Conservation (phyloP, 2,329 filamentous ascomycete species). For the Microcyclosporella mali region DNA sequence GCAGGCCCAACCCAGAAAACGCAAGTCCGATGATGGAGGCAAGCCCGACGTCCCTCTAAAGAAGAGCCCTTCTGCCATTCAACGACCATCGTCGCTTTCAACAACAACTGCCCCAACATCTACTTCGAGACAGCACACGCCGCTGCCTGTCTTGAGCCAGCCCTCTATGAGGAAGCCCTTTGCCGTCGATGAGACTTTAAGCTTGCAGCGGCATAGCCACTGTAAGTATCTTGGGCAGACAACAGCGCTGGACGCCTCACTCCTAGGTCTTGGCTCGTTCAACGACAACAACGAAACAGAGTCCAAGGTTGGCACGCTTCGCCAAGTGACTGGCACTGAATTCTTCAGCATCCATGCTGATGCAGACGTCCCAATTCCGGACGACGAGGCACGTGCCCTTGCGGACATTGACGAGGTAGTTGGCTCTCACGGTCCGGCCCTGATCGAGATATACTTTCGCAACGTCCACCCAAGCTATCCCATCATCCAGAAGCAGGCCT, state of each 20-base stretch:
- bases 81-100: constrained; percentile 3
- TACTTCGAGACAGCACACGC: constrained; percentile 4
- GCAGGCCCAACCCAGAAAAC: constrained; percentile 71
- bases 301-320: constrained; percentile 55
- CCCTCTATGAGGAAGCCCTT: constrained; percentile 25
- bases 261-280: constrained; percentile 74
- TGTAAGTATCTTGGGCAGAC: constrained; percentile 80
- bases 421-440: constrained; percentile 65
- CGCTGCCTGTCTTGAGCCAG: constrained; percentile 8
- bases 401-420: constrained; percentile 71
- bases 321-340: constrained; percentile 70
- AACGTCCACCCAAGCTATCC: constrained; percentile 76
- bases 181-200: constrained; percentile 49
- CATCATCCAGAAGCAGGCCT: constrained; percentile 74
- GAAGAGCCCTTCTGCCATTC: constrained; percentile 16
- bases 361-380: constrained; percentile 62
- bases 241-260: constrained; percentile 75
- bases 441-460: constrained; percentile 76
- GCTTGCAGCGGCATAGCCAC: constrained; percentile 69
- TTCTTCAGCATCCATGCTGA: constrained; percentile 78
- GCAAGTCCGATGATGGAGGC: constrained; percentile 61
- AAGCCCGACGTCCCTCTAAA: constrained; percentile 20
- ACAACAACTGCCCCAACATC: constrained; percentile 8
- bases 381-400: constrained; percentile 62
- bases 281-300: constrained; percentile 76